Percentiles rank a stretch among this genome's conserved stretches.
phyloP scores from a whole-genome alignment of 2,329 filamentous ascomycete genomes.

The Phoma sp. region DNA sequence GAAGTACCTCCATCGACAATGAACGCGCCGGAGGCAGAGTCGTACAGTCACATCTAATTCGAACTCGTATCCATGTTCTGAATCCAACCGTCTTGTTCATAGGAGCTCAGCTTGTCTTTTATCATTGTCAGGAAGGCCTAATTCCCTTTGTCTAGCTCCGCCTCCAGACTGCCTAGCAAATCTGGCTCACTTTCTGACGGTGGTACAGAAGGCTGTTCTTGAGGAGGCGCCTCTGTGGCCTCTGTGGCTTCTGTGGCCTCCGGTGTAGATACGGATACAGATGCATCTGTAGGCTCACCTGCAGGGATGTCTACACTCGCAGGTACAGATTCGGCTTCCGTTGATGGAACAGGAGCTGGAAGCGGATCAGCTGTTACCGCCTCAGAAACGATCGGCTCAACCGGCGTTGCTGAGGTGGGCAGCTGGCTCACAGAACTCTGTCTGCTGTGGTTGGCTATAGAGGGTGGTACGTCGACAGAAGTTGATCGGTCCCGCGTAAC shows the following conservation, averaged over 20 bases:
- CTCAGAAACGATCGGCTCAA: constrained; percentile 4
- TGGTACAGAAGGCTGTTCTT: constrained; percentile 21
- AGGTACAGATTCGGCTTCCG: constrained; percentile 2
- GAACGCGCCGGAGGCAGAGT: background rate
- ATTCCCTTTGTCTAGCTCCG: constrained; percentile 48
- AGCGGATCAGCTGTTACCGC: constrained; percentile 2
- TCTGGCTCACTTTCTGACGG: constrained; percentile 52
- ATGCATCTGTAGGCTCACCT: background rate
- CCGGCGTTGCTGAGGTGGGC: constrained; percentile 24
- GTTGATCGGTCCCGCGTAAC: constrained; percentile 45
- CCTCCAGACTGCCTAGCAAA: constrained; percentile 56
- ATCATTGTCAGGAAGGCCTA: background rate
- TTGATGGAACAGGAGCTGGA: constrained; percentile 6
- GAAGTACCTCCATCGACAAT: too few species aligned
- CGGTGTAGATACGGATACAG: constrained; percentile 9
- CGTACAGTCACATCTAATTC: background rate
- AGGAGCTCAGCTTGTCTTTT: background rate
- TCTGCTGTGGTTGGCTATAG: constrained; percentile 46
- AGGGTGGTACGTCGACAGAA: constrained; percentile 53
- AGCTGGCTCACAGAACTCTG: constrained; percentile 44
- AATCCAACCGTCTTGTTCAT: background rate
- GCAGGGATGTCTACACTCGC: constrained; percentile 2
- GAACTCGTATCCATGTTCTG: background rate
- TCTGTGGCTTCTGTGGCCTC: constrained; percentile 10
- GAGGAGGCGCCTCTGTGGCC: constrained; percentile 10